These are phyloP conservation scores for Rhizophora apiculata DNA, from an alignment of 345 rosid genomes.

Conservation along the genomic window DNA sequence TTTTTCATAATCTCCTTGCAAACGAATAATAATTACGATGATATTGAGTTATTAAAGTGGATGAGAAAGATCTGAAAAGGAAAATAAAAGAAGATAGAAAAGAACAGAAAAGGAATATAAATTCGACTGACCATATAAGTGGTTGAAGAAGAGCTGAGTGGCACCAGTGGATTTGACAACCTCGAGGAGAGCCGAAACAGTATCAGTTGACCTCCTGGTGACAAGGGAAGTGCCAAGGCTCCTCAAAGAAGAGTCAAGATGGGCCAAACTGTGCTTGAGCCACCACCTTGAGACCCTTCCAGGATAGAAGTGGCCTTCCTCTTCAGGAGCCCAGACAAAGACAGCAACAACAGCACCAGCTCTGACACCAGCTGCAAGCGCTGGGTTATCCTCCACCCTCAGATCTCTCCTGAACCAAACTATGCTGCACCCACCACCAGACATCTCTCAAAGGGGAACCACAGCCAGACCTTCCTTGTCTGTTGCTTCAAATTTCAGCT, in stretches of 20 bases:
- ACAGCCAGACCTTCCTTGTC: slow-evolving; percentile 22
- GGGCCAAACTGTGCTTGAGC: slow-evolving; percentile 90
- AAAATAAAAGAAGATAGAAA: background rate
- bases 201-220: slow-evolving; percentile 83
- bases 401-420: slow-evolving; percentile 99
- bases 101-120: slow-evolving; percentile 13
- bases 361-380: slow-evolving; percentile 88
- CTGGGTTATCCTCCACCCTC: slow-evolving; percentile 94
- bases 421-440: slow-evolving; percentile 79
- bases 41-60: background rate
- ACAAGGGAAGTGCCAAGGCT: slow-evolving; percentile 81
- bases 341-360: slow-evolving; percentile 78
- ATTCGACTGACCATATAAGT: slow-evolving; percentile 76
- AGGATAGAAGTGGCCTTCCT: slow-evolving; percentile 81
- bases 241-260: slow-evolving; percentile 83
- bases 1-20: slow-evolving; percentile 7
- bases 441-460: slow-evolving; percentile 42
- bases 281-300: slow-evolving; percentile 99
- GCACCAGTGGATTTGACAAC: slow-evolving; percentile 88
- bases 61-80: background rate
- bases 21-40: background rate
- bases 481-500: slow-evolving; percentile 18
- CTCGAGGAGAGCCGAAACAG: slow-evolving; percentile 76
- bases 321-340: slow-evolving; percentile 93
- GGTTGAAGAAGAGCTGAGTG: slow-evolving; percentile 92